Evolutionary conservation across 2,329 filamentous ascomycete genomes (phyloP), one percentile per base, ranked within the genome.

Genomic region (Colletotrichum scovillei): DNA sequence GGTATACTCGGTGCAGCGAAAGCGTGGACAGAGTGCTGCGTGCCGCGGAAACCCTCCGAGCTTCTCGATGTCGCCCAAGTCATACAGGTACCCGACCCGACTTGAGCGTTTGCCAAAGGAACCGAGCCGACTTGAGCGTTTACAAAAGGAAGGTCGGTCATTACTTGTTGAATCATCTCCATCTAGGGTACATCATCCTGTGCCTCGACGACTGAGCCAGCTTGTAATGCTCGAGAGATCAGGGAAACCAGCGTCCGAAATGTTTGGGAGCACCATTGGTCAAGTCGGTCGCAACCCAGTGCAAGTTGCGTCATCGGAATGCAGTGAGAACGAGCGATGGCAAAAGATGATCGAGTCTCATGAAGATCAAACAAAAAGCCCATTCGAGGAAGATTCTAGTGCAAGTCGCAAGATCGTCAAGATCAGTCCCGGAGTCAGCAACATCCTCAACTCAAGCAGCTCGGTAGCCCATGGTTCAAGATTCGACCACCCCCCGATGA

Each of bases 201-300:
- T 73, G 19, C 73, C 74, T 6, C 63, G 55, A 53, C 58, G 74
- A 32, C n/a, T 75, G 19, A 74, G 64, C 46, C 73, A 68, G 42
- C 58, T 75, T 4, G 6, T 68, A 11, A 24, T 59, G 1, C 32
- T 19, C 16, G 16, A 59, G 12, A 38, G 16, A 22, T 46, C 58
- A 14, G 16, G 26, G 11, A 35, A 46, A 22, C 24, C 32, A 9
- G 6, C 26, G 12, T 62, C 60, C 6, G 46, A 72, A 8, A 30
- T 24, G 1, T 63, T 59, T 16, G 55, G 42, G n/a, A 74, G 71
- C 16, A 72, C 66, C 28, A 38, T 52, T 24, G 72, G 46, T n/a
- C 30, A 65, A 59, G 35, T 75, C 42, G 28, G 72, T 9, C 22
- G 22, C 24, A 59, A 55, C 26, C 22, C 26, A 4, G 9, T 62